phyloP scores from a whole-genome alignment of 129 eudicot genomes.

The Sambucus nigra region DNA sequence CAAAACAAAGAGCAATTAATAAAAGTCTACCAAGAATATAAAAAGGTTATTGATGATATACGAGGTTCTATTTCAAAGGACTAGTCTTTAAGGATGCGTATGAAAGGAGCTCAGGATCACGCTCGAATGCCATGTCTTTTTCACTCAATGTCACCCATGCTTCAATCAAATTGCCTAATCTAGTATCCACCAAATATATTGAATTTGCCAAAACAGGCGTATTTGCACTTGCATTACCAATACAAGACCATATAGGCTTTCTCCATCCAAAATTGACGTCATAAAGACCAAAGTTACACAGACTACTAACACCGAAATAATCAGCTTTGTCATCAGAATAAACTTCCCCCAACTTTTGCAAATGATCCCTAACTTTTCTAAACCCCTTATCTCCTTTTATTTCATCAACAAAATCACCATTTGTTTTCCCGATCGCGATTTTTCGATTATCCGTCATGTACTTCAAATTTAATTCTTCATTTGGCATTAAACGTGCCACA shows the following conservation, averaged over 20 bases:
- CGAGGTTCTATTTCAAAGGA: no score
- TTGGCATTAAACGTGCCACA: background rate
- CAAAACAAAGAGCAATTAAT: no score
- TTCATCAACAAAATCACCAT: slow-evolving; percentile 18
- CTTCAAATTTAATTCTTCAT: background rate
- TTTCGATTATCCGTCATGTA: slow-evolving; percentile 2
- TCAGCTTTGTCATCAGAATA: background rate
- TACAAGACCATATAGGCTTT: slow-evolving; percentile 31
- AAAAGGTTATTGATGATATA: no score
- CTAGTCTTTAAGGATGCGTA: slow-evolving; percentile 6
- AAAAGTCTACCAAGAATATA: no score
- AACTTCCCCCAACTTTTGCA: background rate
- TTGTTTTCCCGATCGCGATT: slow-evolving; percentile 14
- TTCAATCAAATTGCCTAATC: slow-evolving; percentile 23
- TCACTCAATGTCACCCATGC: slow-evolving; percentile 24
- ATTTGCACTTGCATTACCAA: background rate
- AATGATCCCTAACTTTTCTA: background rate
- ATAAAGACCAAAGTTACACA: slow-evolving; percentile 22
- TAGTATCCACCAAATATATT: slow-evolving; percentile 10
- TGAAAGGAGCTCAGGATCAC: slow-evolving; percentile 13
- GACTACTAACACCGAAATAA: slow-evolving; percentile 5
- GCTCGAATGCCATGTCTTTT: slow-evolving; percentile 3
- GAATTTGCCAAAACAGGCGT: background rate
- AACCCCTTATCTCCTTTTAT: background rate
- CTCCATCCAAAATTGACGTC: slow-evolving; percentile 37